These are phyloP conservation scores for Penicillium glabrum DNA, from an alignment of 2,329 filamentous ascomycete species.

Conservation along the genomic window DNA sequence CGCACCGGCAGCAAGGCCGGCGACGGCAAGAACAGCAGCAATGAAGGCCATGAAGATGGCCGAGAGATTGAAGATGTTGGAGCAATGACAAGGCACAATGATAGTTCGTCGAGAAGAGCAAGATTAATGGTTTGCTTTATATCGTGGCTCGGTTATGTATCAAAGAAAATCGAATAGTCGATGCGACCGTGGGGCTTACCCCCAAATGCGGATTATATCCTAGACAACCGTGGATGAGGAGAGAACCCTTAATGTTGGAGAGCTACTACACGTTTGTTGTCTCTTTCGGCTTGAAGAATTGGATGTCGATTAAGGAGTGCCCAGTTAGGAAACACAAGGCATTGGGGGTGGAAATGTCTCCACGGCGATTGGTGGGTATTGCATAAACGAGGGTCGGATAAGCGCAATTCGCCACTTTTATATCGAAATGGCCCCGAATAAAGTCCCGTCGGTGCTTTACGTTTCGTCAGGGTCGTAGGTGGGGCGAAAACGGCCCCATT, in stretches of 20 bases:
- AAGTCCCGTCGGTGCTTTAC: not conserved
- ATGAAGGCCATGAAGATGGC: not conserved
- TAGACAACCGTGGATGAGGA: not conserved
- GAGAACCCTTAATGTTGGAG: not conserved
- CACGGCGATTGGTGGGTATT: not conserved
- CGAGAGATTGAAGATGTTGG: not conserved
- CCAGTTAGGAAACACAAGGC: not conserved
- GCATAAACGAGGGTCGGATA: not conserved
- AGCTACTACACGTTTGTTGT: not conserved
- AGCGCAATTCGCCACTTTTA: not conserved
- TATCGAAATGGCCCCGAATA: not conserved
- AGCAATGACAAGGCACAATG: not conserved
- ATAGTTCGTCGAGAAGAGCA: not conserved
- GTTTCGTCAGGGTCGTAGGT: not conserved
- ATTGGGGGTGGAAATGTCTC: not conserved
- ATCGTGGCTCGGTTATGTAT: not conserved
- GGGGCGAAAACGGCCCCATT: not conserved
- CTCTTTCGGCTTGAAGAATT: not conserved
- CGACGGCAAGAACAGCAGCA: not conserved
- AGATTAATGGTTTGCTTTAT: not conserved
- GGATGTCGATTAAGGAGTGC: not conserved
- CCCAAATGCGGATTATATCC: not conserved
- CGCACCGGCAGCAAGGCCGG: constrained; percentile 23
- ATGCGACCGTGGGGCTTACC: not conserved
- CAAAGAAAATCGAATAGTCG: not conserved